Evolutionary conservation across 2,329 filamentous ascomycete species (phyloP), one percentile per base, ranked within the genome.

Genomic region (Colletotrichum liriopes): DNA sequence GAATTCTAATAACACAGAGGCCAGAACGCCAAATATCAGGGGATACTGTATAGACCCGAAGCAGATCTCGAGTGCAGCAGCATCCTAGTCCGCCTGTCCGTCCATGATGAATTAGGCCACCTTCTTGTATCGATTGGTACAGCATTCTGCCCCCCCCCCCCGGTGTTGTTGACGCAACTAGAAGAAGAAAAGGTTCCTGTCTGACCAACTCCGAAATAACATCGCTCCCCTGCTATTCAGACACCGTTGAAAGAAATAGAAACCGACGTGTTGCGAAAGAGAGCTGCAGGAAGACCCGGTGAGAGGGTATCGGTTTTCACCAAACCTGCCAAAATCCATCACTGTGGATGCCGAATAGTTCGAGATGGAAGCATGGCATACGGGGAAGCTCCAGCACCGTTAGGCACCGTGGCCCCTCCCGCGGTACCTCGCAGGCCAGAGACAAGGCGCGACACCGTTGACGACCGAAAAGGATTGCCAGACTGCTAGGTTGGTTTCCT

Each of bases 1-100:
- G 35, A 54, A 52, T 65, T 64, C 66, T 72, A 72, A 37, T 70
- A 72, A 72, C 70, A 72, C 70, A 72, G 54, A 41, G 59, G 65
- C 60, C 70, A 65, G 60, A 72, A 72, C 70, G 66, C 66, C 65
- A 45, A 39, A 69, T n/a, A 49, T 7, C 23, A 70, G 35, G 26
- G 52, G 47, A 20, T 6, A 18, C 37, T 47, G 29, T 47, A 29
- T 26, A 45, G 35, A 58, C 37, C 29, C 37, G 37, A 58, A 47
- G n/a, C 39, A 47, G 54, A 37, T 37, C 49, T 29, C 26, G 41
- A n/a, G 9, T 23, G 47, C 23, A 29, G 20, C 37, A 43, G 59
- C 45, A 29, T 70, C 60, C 65, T 45, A 18, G 20, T 55, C 59
- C 56, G 45, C 60, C 67, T 69, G 37, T 39, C 59, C 45, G 18